Conservation (phyloP, 1,284 basidiomycete species). For the Erythrobasidium hasegawianum region DNA sequence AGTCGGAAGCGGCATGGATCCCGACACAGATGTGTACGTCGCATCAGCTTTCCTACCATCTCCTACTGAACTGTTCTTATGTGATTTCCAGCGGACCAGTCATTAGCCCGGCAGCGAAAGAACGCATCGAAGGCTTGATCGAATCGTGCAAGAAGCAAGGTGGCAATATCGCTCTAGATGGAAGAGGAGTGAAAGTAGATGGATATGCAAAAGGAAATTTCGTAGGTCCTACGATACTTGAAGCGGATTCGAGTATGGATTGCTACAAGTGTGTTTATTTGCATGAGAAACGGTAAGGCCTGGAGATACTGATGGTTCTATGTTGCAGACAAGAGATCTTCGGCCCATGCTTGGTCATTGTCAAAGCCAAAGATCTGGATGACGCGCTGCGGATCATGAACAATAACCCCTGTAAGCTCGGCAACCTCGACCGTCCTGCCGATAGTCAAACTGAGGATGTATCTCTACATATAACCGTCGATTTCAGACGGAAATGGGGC, state of each 20-base stretch:
- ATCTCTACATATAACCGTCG: too few relatives aligned
- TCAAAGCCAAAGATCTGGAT: constrained; percentile 80
- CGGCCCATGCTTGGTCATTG: constrained; percentile 78
- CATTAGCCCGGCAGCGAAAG: constrained; percentile 82
- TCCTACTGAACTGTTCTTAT: background rate
- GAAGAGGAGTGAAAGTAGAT: constrained; percentile 64
- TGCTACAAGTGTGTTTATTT: constrained; percentile 61
- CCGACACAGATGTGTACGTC: constrained; percentile 79
- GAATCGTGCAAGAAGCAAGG: constrained; percentile 77
- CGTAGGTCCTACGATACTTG: constrained; percentile 86
- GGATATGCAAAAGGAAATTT: constrained; percentile 90
- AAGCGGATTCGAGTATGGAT: constrained; percentile 75
- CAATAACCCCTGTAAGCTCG: constrained; percentile 57
- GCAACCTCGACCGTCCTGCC: too few relatives aligned
- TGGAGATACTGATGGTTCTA: background rate
- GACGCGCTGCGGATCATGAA: constrained; percentile 89
- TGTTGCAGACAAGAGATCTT: constrained; percentile 73
- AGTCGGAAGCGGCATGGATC: constrained; percentile 86
- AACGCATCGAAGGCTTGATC: constrained; percentile 72
- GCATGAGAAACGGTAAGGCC: background rate
- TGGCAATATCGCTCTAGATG: constrained; percentile 83
- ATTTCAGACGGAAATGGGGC: constrained; percentile 75
- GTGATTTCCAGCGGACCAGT: constrained; percentile 73
- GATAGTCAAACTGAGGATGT: too few relatives aligned
- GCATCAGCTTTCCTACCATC: constrained; percentile 49